Percentiles rank a stretch among this genome's conserved stretches.
phyloP scores from a whole-genome alignment of 1,284 basidiomycete genomes.

The Fomitiporia mediterranea region DNA sequence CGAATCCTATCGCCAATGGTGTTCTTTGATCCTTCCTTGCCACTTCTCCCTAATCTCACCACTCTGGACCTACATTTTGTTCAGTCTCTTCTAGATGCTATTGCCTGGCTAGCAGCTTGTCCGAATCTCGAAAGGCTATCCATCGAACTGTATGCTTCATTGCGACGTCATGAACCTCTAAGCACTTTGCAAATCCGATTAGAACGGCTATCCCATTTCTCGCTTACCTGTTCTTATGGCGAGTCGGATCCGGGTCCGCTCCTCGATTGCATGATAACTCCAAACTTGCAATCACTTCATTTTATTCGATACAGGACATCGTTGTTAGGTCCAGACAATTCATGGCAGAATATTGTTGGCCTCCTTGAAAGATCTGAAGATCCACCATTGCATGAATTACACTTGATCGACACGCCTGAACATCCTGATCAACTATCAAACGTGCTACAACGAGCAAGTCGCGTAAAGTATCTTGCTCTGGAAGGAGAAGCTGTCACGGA shows the following conservation, averaged over 20 bases:
- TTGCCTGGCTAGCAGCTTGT: background rate
- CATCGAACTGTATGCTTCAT: background rate
- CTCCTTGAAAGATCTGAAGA: background rate
- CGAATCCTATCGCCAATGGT: background rate
- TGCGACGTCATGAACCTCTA: background rate
- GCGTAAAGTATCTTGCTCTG: background rate
- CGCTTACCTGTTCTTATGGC: conserved; percentile 6
- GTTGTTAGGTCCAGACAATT: background rate
- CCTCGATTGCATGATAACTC: conserved; percentile 1
- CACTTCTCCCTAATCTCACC: background rate
- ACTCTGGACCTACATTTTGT: conserved; percentile 1
- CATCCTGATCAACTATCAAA: background rate
- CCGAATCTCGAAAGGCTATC: background rate
- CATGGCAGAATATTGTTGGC: background rate
- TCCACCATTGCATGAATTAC: background rate
- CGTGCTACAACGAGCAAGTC: background rate
- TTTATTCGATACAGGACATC: background rate
- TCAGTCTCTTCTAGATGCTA: background rate
- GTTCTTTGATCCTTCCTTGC: background rate
- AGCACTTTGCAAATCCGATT: background rate
- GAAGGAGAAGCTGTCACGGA: background rate
- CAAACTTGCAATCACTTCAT: background rate
- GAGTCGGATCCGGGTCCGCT: background rate
- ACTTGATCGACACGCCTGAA: background rate
- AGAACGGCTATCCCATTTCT: background rate